Conservation (phyloP, 805 yeast species). For the Ogataea trehalophila region DNA sequence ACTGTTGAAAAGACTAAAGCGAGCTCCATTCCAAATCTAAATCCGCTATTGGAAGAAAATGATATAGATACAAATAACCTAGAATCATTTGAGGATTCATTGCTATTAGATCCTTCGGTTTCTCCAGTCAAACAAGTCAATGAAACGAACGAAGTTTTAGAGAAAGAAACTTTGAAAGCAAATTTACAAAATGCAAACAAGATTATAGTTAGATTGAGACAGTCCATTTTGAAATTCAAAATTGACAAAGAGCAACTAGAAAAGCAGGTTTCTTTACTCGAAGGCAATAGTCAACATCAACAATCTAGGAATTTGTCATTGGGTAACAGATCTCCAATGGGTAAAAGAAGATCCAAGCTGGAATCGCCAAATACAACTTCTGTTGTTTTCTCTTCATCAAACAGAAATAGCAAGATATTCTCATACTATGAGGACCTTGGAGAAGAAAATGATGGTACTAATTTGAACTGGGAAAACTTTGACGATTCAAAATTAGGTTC, state of each 20-base stretch:
- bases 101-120: constrained; percentile 28
- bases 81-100: constrained; percentile 29
- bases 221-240: constrained; percentile 41
- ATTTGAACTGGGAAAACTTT: constrained; percentile 20
- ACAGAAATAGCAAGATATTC: constrained; percentile 10
- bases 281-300: too few species aligned
- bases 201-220: constrained; percentile 56
- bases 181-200: constrained; percentile 62
- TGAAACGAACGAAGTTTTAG: constrained; percentile 43
- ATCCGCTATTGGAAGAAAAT: constrained; percentile 1
- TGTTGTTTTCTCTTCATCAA: constrained; percentile 12
- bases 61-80: constrained; percentile 30
- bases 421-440: constrained; percentile 20
- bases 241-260: constrained; percentile 36
- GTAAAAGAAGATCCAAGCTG: constrained; percentile 4
- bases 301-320: background rate
- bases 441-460: constrained; percentile 17
- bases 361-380: constrained; percentile 6
- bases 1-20: constrained; percentile 8
- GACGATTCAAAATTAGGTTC: constrained; percentile 9
- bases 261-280: constrained; percentile 5
- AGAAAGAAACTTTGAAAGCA: constrained; percentile 60
- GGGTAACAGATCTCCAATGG: background rate
- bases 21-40: constrained; percentile 10
- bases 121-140: constrained; percentile 34